A percentile compares a stretch with the other conserved stretches of the same genome.
These are phyloP conservation scores for Podospora sp. DNA, from an alignment of 495 filamentous ascomycete species.

Conservation along the genomic window DNA sequence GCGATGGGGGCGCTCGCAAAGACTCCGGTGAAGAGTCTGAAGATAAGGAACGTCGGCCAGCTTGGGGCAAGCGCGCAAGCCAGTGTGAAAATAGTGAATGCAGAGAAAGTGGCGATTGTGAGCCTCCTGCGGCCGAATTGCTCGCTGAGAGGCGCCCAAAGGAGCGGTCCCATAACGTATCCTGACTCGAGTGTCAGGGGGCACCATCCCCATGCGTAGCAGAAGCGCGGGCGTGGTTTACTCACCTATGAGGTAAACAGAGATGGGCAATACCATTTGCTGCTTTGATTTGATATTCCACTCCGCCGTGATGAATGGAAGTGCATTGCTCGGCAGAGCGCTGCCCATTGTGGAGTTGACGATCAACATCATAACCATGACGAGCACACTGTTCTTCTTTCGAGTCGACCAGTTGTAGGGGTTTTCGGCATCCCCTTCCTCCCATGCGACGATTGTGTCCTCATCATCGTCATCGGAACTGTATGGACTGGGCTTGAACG, in stretches of 20 bases:
- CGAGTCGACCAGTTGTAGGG: constrained; percentile 60
- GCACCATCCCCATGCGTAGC: not conserved
- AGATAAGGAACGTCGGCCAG: constrained; percentile 67
- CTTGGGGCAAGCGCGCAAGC: constrained; percentile 69
- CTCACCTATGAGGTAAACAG: constrained; percentile 67
- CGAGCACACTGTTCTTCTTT: constrained; percentile 60
- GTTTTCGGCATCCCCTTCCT: constrained; percentile 53
- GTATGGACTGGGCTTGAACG: constrained; percentile 4
- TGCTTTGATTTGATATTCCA: constrained; percentile 60
- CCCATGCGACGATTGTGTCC: constrained; percentile 50
- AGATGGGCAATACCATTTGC: constrained; percentile 70
- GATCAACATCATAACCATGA: constrained; percentile 63
- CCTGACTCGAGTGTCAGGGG: constrained; percentile 16
- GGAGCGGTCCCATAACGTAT: constrained; percentile 49
- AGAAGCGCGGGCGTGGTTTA: not conserved
- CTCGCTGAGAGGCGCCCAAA: constrained; percentile 73
- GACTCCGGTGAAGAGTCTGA: constrained; percentile 66
- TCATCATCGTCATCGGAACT: constrained; percentile 26
- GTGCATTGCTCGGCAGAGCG: constrained; percentile 65
- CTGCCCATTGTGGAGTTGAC: constrained; percentile 76
- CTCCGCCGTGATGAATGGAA: constrained; percentile 57
- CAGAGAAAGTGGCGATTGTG: constrained; percentile 61
- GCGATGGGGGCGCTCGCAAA: constrained; percentile 69
- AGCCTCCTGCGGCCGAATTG: constrained; percentile 67
- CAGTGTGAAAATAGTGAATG: constrained; percentile 69